A percentile compares a stretch with the other conserved stretches of the same genome.
Conservation (phyloP, 257 asterid genomes). For the Solanum corneliomulleri region DNA sequence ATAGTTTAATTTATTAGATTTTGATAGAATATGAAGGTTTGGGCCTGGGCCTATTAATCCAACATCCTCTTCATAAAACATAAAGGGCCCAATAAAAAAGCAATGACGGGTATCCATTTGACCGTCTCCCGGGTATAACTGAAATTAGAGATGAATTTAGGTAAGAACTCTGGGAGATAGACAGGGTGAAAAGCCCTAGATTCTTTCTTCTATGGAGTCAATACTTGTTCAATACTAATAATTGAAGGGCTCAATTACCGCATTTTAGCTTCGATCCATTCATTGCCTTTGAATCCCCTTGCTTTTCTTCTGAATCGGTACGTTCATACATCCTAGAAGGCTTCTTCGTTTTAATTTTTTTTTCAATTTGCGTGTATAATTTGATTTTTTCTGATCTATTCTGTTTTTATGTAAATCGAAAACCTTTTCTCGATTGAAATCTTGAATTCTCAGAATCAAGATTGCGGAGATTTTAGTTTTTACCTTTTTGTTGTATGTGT, state of each 20-base stretch:
- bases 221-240: background rate
- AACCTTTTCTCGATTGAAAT: background rate
- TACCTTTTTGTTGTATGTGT: background rate
- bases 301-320: background rate
- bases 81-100: background rate
- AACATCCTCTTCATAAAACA: background rate
- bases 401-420: background rate
- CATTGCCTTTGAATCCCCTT: background rate
- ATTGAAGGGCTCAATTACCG: background rate
- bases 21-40: background rate
- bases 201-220: background rate
- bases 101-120: background rate
- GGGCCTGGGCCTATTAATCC: background rate
- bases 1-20: too few species aligned
- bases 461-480: background rate
- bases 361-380: background rate
- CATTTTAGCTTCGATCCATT: background rate
- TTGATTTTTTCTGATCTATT: background rate
- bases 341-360: background rate
- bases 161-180: background rate
- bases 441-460: background rate
- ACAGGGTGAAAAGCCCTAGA: background rate
- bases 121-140: background rate
- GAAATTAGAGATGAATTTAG: background rate
- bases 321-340: background rate